These are phyloP conservation scores for Aspergillus leporis DNA, from an alignment of 495 filamentous ascomycete species.

Conservation along the genomic window DNA sequence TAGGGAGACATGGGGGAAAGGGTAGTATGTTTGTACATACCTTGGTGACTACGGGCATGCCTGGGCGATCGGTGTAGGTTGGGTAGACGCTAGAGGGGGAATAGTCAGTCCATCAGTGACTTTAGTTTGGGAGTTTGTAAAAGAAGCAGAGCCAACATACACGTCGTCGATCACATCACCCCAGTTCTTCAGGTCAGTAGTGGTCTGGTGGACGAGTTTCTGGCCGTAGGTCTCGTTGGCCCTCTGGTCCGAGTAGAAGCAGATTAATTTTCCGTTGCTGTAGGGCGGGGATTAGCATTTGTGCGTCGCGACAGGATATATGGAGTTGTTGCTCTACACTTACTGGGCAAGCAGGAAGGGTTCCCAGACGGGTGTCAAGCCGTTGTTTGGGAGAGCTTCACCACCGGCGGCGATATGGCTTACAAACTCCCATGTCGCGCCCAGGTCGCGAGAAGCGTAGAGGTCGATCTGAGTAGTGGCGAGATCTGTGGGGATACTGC, in stretches of 20 bases:
- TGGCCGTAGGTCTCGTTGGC: conserved; percentile 61
- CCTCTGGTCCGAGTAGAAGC: conserved; percentile 71
- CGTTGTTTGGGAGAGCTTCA: conserved; percentile 59
- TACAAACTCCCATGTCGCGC: conserved; percentile 64
- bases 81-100: conserved; percentile 38
- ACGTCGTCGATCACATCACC: conserved; percentile 61
- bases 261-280: conserved; percentile 56
- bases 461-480: conserved; percentile 65
- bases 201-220: conserved; percentile 63
- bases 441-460: conserved; percentile 61
- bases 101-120: background rate
- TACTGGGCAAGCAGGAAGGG: conserved; percentile 59
- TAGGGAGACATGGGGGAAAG: no score
- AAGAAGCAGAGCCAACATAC: conserved; percentile 18
- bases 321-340: conserved; percentile 12
- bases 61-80: conserved; percentile 62
- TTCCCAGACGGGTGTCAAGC: conserved; percentile 69
- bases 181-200: conserved; percentile 59
- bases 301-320: background rate
- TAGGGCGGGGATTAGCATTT: background rate
- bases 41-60: conserved; percentile 62
- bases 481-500: conserved; percentile 62
- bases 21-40: no score
- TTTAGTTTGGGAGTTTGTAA: conserved; percentile 8
- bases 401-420: conserved; percentile 66